These are phyloP conservation scores for Eutrema heterophyllum DNA, from an alignment of 345 rosid genomes.

Conservation along the genomic window DNA sequence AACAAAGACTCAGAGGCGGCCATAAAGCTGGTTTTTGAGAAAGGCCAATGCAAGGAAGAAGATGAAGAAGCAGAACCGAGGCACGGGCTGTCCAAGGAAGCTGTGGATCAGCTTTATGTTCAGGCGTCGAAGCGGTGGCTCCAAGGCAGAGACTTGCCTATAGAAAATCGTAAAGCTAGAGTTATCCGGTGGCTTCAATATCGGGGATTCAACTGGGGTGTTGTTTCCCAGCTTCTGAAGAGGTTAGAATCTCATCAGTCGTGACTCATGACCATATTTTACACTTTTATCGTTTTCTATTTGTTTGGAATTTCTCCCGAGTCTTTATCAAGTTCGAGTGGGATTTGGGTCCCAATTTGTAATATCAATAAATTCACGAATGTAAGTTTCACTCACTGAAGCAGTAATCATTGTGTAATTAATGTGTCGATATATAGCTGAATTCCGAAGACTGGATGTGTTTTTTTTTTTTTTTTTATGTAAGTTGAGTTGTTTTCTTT, in stretches of 20 bases:
- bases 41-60: conserved; percentile 28
- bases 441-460: too few species aligned
- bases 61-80: conserved; percentile 38
- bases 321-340: not conserved
- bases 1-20: conserved; percentile 53
- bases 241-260: conserved; percentile 48
- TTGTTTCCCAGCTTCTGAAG: conserved; percentile 46
- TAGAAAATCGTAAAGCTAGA: conserved; percentile 67
- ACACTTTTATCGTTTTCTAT: not conserved
- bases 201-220: conserved; percentile 78
- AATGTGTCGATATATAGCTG: not conserved
- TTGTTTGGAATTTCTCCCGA: not conserved
- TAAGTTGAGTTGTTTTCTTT: too few species aligned
- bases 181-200: conserved; percentile 88
- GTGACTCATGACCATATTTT: not conserved
- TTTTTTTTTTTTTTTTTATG: too few species aligned
- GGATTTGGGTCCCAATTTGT: not conserved
- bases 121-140: conserved; percentile 75
- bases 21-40: conserved; percentile 65
- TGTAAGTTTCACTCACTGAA: not conserved
- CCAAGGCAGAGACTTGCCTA: conserved; percentile 53
- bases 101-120: conserved; percentile 58
- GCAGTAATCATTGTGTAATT: not conserved
- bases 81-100: conserved; percentile 53
- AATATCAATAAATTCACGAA: not conserved